phyloP scores from a whole-genome alignment of 768 basidiomycete genomes.

The Lenzites betulinus region DNA sequence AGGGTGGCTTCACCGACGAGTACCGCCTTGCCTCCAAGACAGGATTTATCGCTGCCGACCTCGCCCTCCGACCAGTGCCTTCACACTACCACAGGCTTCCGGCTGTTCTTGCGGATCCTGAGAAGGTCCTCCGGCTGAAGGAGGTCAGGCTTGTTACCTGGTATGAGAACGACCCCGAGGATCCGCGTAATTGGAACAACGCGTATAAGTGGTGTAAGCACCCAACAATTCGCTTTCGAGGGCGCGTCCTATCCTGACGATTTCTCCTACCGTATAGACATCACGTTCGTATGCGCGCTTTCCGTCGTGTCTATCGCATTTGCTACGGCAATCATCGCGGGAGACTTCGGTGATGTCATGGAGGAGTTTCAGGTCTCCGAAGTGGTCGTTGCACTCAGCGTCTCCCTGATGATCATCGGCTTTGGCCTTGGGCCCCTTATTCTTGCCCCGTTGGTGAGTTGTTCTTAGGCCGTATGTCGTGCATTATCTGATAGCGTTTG shows the following conservation, averaged over 20 bases:
- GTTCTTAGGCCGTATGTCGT: slow-evolving; percentile 24
- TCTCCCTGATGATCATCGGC: slow-evolving; percentile 40
- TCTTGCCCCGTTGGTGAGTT: slow-evolving; percentile 33
- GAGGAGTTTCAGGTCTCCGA: slow-evolving; percentile 35
- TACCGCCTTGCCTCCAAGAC: slow-evolving; percentile 33
- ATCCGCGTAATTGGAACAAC: slow-evolving; percentile 41
- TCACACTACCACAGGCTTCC: slow-evolving; percentile 25
- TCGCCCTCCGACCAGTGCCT: slow-evolving; percentile 33
- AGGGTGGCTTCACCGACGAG: slow-evolving; percentile 36
- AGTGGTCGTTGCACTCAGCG: slow-evolving; percentile 37
- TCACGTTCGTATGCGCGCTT: slow-evolving; percentile 34
- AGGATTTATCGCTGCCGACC: slow-evolving; percentile 33
- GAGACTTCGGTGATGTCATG: slow-evolving; percentile 38
- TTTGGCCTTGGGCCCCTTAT: slow-evolving; percentile 35
- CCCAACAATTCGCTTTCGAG: no score
- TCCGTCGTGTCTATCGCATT: slow-evolving; percentile 41
- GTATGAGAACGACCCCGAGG: slow-evolving; percentile 40
- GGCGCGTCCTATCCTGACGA: no score
- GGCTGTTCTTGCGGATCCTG: slow-evolving; percentile 31
- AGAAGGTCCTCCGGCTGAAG: slow-evolving; percentile 36
- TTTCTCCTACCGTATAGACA: slow-evolving; percentile 21
- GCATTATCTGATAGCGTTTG: slow-evolving; percentile 11
- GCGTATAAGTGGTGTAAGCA: slow-evolving; percentile 38
- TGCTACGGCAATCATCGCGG: slow-evolving; percentile 39
- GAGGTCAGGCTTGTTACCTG: slow-evolving; percentile 40